phyloP scores from a whole-genome alignment of 2,329 filamentous ascomycete genomes.

The Arthrocladium fulminans region DNA sequence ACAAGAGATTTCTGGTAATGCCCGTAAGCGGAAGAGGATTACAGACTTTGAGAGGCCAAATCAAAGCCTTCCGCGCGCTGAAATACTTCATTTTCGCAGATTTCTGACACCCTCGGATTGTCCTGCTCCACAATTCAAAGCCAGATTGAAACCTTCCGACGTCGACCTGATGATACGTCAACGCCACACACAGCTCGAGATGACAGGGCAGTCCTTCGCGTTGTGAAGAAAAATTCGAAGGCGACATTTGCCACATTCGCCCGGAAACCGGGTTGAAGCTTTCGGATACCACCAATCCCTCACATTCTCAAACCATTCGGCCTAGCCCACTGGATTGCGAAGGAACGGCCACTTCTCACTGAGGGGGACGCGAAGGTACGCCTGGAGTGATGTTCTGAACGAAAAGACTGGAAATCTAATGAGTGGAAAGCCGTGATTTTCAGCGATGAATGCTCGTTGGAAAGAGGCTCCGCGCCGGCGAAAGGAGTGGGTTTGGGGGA shows the following conservation, averaged over 20 bases:
- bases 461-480: slow-evolving; percentile 19
- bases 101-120: no score
- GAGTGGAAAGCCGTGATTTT: slow-evolving; percentile 17
- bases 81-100: no score
- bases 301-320: slow-evolving; percentile 7
- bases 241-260: background rate
- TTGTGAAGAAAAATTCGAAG: background rate
- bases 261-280: background rate
- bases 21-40: no score
- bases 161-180: no score
- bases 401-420: slow-evolving; percentile 9
- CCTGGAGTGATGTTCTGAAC: slow-evolving; percentile 9
- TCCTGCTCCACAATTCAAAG: no score
- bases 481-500: slow-evolving; percentile 15
- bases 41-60: no score
- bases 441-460: slow-evolving; percentile 18
- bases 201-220: background rate
- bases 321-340: slow-evolving; percentile 13
- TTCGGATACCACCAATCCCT: background rate
- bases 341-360: slow-evolving; percentile 13
- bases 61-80: no score
- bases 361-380: slow-evolving; percentile 5
- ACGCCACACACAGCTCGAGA: background rate
- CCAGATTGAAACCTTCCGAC: no score
- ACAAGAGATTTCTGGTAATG: no score